Evolutionary conservation across 2,329 filamentous ascomycete species (phyloP), one percentile per base, ranked within the genome.

Genomic region (Cordyceps cateniannulata): DNA sequence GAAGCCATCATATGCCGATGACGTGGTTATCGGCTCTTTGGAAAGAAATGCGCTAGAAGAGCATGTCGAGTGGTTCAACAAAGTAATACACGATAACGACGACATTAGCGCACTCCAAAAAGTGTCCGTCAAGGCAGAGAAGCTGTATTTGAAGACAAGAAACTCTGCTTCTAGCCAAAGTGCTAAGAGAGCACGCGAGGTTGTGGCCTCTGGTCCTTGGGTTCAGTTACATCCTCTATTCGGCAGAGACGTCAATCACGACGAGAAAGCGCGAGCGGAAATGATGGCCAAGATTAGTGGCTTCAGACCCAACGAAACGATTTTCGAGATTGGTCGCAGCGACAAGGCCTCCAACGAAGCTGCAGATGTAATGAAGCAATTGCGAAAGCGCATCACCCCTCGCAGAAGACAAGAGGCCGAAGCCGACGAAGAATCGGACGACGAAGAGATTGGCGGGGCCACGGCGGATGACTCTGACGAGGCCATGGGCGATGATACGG

Each of bases 91-190:
- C 6, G 90, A 96, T 47, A 86, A 88, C 64, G 79, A 83, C 42
- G 95, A 99, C 71, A 79, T 99, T 45, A 77, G 76, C 16, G 77
- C 81, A 1, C 82, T 97, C 63, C 85, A 87, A 24, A 78, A 77
- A 12, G 93, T 99, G 7, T 87, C 92, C 0, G 79, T 77, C 24
- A 96, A 97, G 72, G 96, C 93, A 64, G 93, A 99, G 75, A 96
- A 90, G 73, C 85, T 97, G 16, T 99, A 99, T 70, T 81, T 93
- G 67, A 89, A 87, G 68, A 97, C 95, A 1, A 85, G 93, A 42
- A 95, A 96, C 69, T 88, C 93, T 7, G 95, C 96, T 5, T 96
- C 93, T 1, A 85, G 82, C 49, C 91, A 97, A 74, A 97, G 93
- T 71, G 93, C 92, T 8, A 96, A 93, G 73, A 83, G 95, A 42